Evolutionary conservation across 2,329 filamentous ascomycete genomes (phyloP), one percentile per base, ranked within the genome.

Genomic region (Diplodia intermedia): DNA sequence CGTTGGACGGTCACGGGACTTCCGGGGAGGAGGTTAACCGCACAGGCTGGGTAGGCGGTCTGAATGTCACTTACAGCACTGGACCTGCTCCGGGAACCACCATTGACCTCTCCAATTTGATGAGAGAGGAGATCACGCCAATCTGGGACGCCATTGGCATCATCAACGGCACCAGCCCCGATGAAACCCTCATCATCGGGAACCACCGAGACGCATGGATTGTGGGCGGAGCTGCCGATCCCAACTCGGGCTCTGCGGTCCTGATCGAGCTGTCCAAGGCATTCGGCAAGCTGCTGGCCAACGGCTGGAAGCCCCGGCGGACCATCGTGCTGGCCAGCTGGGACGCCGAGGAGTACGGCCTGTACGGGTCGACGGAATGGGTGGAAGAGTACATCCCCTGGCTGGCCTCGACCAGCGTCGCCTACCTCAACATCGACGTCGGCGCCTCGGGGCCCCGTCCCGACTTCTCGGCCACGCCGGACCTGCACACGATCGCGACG

Each of bases 1-100:
- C 93, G 0, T 82, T 97, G 61, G 95, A 97, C 73, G 93, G 93
- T 4, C 86, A 92, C 74, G 93, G 93, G 0, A 90, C 91, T 8
- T 86, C 86, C 23, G 78, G 78, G 12, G 71, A 66, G 4, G 71
- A 75, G 26, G 78, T 82, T 66, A 80, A 81, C 66, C 75, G 79
- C 12, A 80, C 78, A 3, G 71, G 72, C 5, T 79, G 78, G 78
- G 70, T 77, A 15, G 78, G 78, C 11, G 76, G 73, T 36, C 78
- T 79, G 23, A 74, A 74, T 23, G 77, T 77, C 0, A 73, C 73
- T 1, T 79, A 79, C 60, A 77, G 71, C 62, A 76, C 77, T 9
- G 78, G 75, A n/a, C 74, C 68, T 70, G 88, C 90, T 1, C 75
- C 85, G 92, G 50, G 85, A 86, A 76, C 76, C 1, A 73, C 71